Conservation (phyloP, 1,284 basidiomycete genomes). For the Sporisorium sorghi region DNA sequence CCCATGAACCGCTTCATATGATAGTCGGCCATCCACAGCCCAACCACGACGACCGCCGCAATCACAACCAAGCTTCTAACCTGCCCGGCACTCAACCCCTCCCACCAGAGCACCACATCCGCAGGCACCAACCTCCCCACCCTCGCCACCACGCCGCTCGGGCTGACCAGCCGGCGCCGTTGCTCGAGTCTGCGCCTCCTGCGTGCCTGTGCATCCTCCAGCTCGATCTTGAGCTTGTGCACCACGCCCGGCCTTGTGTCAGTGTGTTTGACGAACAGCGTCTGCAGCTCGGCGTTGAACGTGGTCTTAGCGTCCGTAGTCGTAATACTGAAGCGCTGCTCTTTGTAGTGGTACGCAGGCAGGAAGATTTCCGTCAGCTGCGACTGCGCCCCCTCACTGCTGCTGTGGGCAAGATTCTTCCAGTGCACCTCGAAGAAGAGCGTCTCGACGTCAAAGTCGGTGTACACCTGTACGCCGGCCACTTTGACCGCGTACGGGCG, state of each 20-base stretch:
- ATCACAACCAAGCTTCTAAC: slow-evolving; percentile 19
- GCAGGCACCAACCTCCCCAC: slow-evolving; percentile 19
- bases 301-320: slow-evolving; percentile 38
- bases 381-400: slow-evolving; percentile 27
- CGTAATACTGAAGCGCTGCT: slow-evolving; percentile 32
- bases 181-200: slow-evolving; percentile 13
- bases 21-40: slow-evolving; percentile 22
- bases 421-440: slow-evolving; percentile 60
- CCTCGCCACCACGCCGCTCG: slow-evolving; percentile 8
- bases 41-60: slow-evolving; percentile 16
- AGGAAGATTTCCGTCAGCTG: slow-evolving; percentile 58
- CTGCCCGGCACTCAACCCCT: slow-evolving; percentile 21
- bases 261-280: slow-evolving; percentile 49
- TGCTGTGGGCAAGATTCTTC: slow-evolving; percentile 39
- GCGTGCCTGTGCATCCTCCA: slow-evolving; percentile 21
- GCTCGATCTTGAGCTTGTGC: slow-evolving; percentile 47
- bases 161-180: slow-evolving; percentile 9
- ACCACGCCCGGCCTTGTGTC: slow-evolving; percentile 28
- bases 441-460: slow-evolving; percentile 54
- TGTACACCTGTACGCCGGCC: slow-evolving; percentile 62
- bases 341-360: slow-evolving; percentile 49
- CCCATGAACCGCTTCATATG: slow-evolving; percentile 26
- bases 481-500: slow-evolving; percentile 69
- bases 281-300: slow-evolving; percentile 48
- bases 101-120: slow-evolving; percentile 25